Conservation (phyloP, 805 yeast genomes). For the Ogataea nitratoaversa region DNA sequence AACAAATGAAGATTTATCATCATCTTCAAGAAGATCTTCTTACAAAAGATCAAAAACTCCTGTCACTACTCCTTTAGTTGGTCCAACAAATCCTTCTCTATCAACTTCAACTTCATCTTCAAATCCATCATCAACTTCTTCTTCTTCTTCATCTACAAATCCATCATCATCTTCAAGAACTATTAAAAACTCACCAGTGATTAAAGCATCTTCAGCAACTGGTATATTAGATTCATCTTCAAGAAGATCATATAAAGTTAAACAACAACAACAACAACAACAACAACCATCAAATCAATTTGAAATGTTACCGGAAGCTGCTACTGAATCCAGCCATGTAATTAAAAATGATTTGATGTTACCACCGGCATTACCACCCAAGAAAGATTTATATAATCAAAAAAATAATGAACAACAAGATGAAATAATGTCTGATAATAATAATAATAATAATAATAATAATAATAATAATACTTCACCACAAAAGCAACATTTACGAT, state of each 20-base stretch:
- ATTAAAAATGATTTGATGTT: constrained; percentile 18
- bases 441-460: no score
- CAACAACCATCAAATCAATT: constrained; percentile 9
- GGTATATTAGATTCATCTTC: not conserved
- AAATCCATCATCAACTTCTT: not conserved
- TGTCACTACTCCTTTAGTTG: constrained; percentile 35
- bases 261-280: constrained; percentile 1
- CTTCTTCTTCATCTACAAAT: not conserved
- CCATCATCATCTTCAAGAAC: not conserved
- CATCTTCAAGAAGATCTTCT: constrained; percentile 15
- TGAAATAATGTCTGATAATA: constrained; percentile 1
- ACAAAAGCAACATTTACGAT: not conserved
- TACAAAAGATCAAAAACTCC: constrained; percentile 37
- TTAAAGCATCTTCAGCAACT: constrained; percentile 4
- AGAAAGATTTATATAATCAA: constrained; percentile 1
- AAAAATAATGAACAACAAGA: not conserved
- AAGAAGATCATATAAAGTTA: constrained; percentile 6
- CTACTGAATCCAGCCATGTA: constrained; percentile 11
- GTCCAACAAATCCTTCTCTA: constrained; percentile 25
- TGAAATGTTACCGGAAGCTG: constrained; percentile 32
- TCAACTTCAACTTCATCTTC: constrained; percentile 1
- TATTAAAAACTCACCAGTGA: constrained; percentile 5
- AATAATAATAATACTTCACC: not conserved
- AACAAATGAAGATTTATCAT: constrained; percentile 15
- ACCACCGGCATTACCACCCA: constrained; percentile 22